Evolutionary conservation across 2,329 filamentous ascomycete genomes (phyloP).

Genomic region (Ophiosphaerella narmari): DNA sequence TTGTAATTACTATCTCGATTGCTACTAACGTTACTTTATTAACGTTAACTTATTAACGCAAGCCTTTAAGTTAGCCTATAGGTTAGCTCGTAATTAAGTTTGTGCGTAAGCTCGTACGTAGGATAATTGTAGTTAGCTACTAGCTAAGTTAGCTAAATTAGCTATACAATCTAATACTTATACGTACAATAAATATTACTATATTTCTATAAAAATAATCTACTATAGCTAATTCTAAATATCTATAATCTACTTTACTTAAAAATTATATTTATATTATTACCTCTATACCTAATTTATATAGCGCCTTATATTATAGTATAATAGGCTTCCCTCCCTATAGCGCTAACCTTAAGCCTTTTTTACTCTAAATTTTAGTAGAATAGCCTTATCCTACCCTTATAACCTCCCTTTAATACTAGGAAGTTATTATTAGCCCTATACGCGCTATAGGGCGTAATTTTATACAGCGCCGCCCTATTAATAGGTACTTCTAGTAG

Average conservation of each 20-base stretch:
- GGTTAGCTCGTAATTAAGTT: too few relatives aligned
- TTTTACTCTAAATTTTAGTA: slow-evolving; percentile 2
- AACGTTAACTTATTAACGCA: too few relatives aligned
- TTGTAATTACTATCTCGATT: too few relatives aligned
- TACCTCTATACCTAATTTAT: slow-evolving; percentile 3
- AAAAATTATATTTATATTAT: not conserved
- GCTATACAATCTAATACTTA: too few relatives aligned
- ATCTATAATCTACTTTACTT: not conserved
- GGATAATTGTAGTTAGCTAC: too few relatives aligned
- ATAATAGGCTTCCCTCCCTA: slow-evolving; percentile 5
- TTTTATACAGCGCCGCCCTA: too few relatives aligned
- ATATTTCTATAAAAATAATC: slow-evolving; percentile 4
- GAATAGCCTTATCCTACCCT: slow-evolving; percentile 6
- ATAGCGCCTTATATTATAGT: slow-evolving; percentile 2
- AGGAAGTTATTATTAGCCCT: slow-evolving; percentile 7
- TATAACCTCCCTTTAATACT: slow-evolving; percentile 2
- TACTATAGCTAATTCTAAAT: not conserved
- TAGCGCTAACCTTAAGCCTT: slow-evolving; percentile 7
- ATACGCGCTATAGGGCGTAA: too few relatives aligned
- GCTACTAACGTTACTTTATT: too few relatives aligned
- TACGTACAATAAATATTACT: slow-evolving; percentile 2
- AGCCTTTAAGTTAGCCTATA: too few relatives aligned
- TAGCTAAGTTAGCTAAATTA: too few relatives aligned
- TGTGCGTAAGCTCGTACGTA: too few relatives aligned
- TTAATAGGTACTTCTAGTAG: too few relatives aligned